Evolutionary conservation across 768 basidiomycete species (phyloP), one percentile per base, ranked within the genome.

Genomic region (Naganishia antarctica): DNA sequence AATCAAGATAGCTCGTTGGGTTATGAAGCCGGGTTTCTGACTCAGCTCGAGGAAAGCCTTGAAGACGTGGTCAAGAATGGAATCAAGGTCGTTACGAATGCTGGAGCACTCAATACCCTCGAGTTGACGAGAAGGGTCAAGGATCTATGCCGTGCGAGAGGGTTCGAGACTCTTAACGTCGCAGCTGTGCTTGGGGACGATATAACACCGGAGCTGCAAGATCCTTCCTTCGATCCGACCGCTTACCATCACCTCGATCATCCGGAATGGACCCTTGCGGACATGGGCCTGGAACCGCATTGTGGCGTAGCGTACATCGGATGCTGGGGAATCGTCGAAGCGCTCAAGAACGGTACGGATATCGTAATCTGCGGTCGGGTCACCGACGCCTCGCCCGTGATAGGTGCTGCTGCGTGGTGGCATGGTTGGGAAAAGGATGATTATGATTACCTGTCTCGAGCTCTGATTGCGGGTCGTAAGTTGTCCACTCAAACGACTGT

Each of bases 291-390:
- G 1, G 31, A 32, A 41, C 53, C 53, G 23, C 26, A 57, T n/a
- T 57, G 53, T 23, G 53, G 53, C 34, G 53, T 57, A n/a, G 53
- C 53, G 1, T 57, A 57, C 23, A 57, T 57, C 9, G 53, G 53
- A 41, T 57, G 53, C 34, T 57, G 53, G 53, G 53, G 53, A 37
- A 57, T 57, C 37, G 53, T 57, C 21, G 53, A 57, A 40, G 53
- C 53, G 34, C 23, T 57, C 11, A 57, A 57, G 26, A 32, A 37
- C 9, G 53, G 53, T 40, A 34, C 53, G 18, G 53, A 57, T 40
- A 57, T 57, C 34, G 53, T 57, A 11, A 41, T 57, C 23, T 57
- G 53, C 16, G 53, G 53, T 21, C 32, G 53, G 26, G 53, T 57
- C 3, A 57, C 53, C 28, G 53, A 57, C 40, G 53, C 53, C 12